phyloP scores from a whole-genome alignment of 441 rosid genomes.

The Codiaeum variegatum region DNA sequence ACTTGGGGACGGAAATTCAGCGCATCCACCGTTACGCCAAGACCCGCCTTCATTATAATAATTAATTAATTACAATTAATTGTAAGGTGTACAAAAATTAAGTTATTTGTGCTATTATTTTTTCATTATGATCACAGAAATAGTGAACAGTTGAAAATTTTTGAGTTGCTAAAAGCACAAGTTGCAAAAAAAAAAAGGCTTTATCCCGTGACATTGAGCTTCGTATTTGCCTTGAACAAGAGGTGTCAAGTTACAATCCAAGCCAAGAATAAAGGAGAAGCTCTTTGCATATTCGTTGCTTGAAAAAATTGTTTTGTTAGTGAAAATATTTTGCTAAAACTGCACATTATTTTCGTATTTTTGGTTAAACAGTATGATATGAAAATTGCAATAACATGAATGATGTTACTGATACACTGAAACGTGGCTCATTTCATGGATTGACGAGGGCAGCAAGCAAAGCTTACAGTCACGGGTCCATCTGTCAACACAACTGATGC shows the following conservation, averaged over 20 bases:
- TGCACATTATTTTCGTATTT: no score
- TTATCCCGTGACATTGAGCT: constrained; percentile 14
- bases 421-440: neutral
- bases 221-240: constrained; percentile 9
- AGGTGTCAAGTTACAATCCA: constrained; percentile 12
- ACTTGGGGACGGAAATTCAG: no score
- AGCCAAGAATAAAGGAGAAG: constrained; percentile 11
- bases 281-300: neutral
- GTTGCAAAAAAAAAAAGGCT: neutral
- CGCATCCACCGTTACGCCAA: no score
- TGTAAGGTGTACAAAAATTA: no score
- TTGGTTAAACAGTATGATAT: no score
- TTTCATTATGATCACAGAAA: neutral
- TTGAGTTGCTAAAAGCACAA: neutral
- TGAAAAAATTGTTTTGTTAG: neutral
- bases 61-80: no score
- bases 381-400: no score
- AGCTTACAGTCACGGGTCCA: constrained; percentile 11
- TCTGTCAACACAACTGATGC: neutral
- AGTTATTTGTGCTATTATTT: no score
- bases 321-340: neutral
- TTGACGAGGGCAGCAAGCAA: neutral
- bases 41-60: no score
- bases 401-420: no score
- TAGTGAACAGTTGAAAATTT: neutral